These are phyloP conservation scores for Cokeromyces recurvatus DNA, from an alignment of 371 early-diverging fungal genomes.

Conservation along the genomic window DNA sequence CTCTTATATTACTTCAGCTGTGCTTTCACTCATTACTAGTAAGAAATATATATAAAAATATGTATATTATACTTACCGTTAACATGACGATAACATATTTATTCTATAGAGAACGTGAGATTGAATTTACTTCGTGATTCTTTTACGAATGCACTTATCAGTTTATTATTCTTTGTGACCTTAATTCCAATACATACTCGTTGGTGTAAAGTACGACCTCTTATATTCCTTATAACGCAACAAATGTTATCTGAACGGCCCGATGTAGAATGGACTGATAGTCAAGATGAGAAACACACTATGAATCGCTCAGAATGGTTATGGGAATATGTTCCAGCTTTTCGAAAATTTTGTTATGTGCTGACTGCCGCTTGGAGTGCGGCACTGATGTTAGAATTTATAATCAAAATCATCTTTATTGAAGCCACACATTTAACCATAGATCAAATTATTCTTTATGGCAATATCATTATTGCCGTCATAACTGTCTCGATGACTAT, in stretches of 20 bases:
- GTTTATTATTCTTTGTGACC: constrained; percentile 38
- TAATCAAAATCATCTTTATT: constrained; percentile 32
- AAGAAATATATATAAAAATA: constrained; percentile 3
- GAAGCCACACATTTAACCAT: constrained; percentile 22
- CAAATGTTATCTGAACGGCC: background rate
- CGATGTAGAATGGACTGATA: constrained; percentile 18
- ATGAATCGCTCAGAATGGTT: constrained; percentile 20
- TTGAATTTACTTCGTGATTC: constrained; percentile 43
- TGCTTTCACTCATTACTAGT: constrained; percentile 34
- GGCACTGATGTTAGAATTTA: constrained; percentile 31
- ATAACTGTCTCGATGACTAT: constrained; percentile 11
- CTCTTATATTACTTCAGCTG: constrained; percentile 37
- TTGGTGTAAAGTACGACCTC: constrained; percentile 28
- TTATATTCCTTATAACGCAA: constrained; percentile 22
- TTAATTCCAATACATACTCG: constrained; percentile 35
- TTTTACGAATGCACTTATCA: constrained; percentile 31
- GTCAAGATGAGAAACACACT: constrained; percentile 16
- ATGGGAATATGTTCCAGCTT: constrained; percentile 5
- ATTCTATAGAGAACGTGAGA: constrained; percentile 34
- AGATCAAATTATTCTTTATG: constrained; percentile 29
- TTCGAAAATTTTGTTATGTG: constrained; percentile 13
- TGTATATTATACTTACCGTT: no score
- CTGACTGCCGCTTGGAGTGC: constrained; percentile 28
- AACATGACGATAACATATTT: no score
- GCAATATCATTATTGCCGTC: constrained; percentile 22